phyloP scores from a whole-genome alignment of 495 filamentous ascomycete genomes.

The Penicillium subrubescens region DNA sequence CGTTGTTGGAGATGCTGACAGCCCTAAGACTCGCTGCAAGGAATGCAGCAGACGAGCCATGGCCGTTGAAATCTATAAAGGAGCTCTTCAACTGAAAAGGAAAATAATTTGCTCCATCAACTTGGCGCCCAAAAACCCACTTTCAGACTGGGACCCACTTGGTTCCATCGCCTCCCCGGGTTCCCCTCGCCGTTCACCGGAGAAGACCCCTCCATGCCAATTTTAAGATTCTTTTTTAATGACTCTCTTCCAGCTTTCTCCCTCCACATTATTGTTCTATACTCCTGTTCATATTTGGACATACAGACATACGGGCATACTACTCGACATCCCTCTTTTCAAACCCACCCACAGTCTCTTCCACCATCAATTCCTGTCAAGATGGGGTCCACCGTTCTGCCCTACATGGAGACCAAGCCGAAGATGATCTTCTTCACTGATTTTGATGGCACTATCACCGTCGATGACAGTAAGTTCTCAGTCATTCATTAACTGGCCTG shows the following conservation, averaged over 20 bases:
- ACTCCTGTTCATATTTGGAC: neutral
- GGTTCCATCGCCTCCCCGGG: conserved; percentile 18
- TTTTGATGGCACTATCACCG: conserved; percentile 94
- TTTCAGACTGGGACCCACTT: conserved; percentile 10
- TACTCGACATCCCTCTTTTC: neutral
- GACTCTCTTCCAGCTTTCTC: conserved; percentile 1
- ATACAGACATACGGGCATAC: neutral
- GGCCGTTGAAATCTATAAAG: conserved; percentile 3
- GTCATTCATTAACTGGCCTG: neutral
- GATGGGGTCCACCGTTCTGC: conserved; percentile 44
- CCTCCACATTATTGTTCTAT: neutral
- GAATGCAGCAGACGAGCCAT: conserved; percentile 47
- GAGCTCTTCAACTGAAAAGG: conserved; percentile 12
- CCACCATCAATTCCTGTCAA: conserved; percentile 9
- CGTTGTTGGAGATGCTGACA: conserved; percentile 13
- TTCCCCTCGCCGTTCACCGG: conserved; percentile 23
- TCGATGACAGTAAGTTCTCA: conserved; percentile 68
- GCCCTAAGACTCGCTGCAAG: conserved; percentile 38
- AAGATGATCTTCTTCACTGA: conserved; percentile 97
- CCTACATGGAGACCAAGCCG: conserved; percentile 63
- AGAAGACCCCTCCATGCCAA: conserved; percentile 10
- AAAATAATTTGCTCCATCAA: conserved; percentile 17
- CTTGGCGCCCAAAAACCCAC: conserved; percentile 6
- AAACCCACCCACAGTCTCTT: neutral
- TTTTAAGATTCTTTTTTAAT: conserved; percentile 8